Conservation (phyloP, 345 rosid genomes). For the Pistacia atlantica region DNA sequence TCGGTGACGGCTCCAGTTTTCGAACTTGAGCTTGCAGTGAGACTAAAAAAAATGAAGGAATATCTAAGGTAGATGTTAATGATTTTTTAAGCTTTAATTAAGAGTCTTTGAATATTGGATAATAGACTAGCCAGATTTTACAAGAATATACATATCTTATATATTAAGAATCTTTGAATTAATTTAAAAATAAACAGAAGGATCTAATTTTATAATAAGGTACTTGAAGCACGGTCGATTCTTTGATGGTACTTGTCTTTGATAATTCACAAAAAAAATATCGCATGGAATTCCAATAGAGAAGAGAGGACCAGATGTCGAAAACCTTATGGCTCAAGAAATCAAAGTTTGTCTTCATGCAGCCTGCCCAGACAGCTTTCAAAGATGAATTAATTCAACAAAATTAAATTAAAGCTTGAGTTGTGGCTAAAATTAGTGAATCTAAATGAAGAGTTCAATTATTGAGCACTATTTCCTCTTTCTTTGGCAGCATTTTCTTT, state of each 20-base stretch:
- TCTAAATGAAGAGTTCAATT: constrained; percentile 19
- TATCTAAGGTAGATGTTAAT: too few relatives aligned
- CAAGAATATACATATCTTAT: too few relatives aligned
- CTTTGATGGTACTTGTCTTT: background rate
- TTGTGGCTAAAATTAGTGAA: background rate
- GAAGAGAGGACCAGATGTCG: constrained; percentile 7
- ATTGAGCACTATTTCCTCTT: constrained; percentile 18
- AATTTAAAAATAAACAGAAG: background rate
- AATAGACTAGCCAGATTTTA: too few relatives aligned
- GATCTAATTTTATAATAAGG: background rate
- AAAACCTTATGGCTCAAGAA: background rate
- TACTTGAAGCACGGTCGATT: background rate
- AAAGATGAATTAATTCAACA: background rate
- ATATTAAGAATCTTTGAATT: background rate
- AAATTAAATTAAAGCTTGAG: background rate
- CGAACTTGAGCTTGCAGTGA: too few relatives aligned
- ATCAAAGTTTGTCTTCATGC: background rate
- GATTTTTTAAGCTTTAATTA: too few relatives aligned
- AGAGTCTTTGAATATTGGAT: too few relatives aligned
- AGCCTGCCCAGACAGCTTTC: background rate
- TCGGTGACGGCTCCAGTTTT: too few relatives aligned
- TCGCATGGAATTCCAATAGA: background rate
- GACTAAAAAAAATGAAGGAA: too few relatives aligned
- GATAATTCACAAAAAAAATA: background rate
- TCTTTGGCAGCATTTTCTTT: constrained; percentile 6